Evolutionary conservation across 2,329 filamentous ascomycete genomes (phyloP).

Genomic region (Ceratocystis ficicola): DNA sequence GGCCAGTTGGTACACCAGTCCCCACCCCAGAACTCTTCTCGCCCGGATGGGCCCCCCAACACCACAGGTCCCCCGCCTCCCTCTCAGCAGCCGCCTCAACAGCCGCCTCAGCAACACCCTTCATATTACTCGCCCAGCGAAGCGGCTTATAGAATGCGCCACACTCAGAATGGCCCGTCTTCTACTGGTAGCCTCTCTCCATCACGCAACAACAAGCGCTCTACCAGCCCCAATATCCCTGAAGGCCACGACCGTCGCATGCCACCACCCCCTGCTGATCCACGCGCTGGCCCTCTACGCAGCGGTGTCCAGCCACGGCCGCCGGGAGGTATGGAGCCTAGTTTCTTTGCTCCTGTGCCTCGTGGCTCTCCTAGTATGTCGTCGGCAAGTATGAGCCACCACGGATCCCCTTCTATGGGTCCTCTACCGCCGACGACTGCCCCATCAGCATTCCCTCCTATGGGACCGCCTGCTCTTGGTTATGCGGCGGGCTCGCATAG

Average conservation of each 20-base stretch:
- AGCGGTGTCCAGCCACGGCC: slow-evolving; percentile 30
- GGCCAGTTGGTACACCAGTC: slow-evolving; percentile 22
- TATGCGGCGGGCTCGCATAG: neutral
- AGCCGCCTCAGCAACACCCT: neutral
- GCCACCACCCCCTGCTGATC: slow-evolving; percentile 35
- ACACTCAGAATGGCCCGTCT: slow-evolving; percentile 30
- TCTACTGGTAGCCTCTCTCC: slow-evolving; percentile 33
- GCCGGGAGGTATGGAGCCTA: neutral
- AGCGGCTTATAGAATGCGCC: slow-evolving; percentile 20
- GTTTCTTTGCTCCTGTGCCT: neutral
- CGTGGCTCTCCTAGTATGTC: slow-evolving; percentile 4
- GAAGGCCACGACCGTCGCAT: slow-evolving; percentile 35
- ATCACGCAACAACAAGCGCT: slow-evolving; percentile 37
- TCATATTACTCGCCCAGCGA: neutral
- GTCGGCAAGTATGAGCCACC: slow-evolving; percentile 13
- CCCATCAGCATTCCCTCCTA: neutral
- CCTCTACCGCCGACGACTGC: neutral
- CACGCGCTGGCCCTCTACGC: slow-evolving; percentile 36
- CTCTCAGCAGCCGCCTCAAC: neutral
- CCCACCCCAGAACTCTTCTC: slow-evolving; percentile 19
- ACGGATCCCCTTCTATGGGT: slow-evolving; percentile 16
- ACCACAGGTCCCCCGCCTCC: neutral
- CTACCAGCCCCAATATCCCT: slow-evolving; percentile 32
- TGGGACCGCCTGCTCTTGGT: neutral
- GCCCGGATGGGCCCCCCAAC: neutral